A percentile compares a stretch with the other conserved stretches of the same genome.
Evolutionary conservation across 805 yeast species (phyloP).

Genomic region (Metschnikowia proteae): DNA sequence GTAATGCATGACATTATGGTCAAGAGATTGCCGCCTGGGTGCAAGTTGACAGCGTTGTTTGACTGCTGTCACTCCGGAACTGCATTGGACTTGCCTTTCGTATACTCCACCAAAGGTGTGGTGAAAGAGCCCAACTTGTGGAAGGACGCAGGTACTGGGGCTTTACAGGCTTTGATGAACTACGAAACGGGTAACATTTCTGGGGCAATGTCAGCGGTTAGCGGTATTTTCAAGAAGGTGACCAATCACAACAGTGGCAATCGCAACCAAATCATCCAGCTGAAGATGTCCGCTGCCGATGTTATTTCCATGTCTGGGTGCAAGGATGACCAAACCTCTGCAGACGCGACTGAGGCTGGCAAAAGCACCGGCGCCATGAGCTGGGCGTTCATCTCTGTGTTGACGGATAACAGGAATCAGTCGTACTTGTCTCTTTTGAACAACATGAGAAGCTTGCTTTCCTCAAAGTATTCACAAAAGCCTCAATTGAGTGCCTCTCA

Average conservation of each 20-base stretch:
- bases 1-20: conserved; percentile 70
- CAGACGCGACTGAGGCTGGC: conserved; percentile 74
- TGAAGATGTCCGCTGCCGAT: conserved; percentile 73
- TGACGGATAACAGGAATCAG: conserved; percentile 59
- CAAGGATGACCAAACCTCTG: conserved; percentile 74
- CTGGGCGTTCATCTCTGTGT: conserved; percentile 66
- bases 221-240: conserved; percentile 34
- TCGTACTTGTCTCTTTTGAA: conserved; percentile 66
- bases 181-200: conserved; percentile 31
- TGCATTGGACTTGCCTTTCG: conserved; percentile 73
- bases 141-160: conserved; percentile 70
- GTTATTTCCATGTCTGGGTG: conserved; percentile 76
- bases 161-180: conserved; percentile 34
- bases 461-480: conserved; percentile 68
- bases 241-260: conserved; percentile 17
- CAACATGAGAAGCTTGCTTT: conserved; percentile 61
- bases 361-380: conserved; percentile 82
- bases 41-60: conserved; percentile 72
- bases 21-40: conserved; percentile 64
- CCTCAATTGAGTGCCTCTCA: conserved; percentile 81
- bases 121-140: conserved; percentile 75
- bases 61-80: conserved; percentile 89
- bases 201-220: conserved; percentile 36
- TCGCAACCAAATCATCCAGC: conserved; percentile 35
- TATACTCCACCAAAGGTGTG: conserved; percentile 79